Conservation (phyloP, 805 yeast species). For the Teunomyces cretensis region DNA sequence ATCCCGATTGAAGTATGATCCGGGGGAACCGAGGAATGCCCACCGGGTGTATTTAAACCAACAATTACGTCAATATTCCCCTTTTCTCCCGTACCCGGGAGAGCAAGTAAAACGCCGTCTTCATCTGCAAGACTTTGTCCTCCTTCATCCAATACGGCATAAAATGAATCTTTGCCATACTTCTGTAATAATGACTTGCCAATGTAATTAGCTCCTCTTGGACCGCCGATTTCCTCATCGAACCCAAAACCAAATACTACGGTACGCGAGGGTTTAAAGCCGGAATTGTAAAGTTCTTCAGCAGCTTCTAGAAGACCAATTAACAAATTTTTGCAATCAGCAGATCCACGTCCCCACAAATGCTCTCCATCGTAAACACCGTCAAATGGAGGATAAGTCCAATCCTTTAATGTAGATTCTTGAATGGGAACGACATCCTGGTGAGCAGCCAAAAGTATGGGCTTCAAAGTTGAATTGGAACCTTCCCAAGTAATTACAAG, state of each 20-base stretch:
- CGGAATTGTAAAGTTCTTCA: conserved; percentile 10
- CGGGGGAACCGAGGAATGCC: conserved; percentile 31
- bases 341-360: conserved; percentile 41
- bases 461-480: conserved; percentile 12
- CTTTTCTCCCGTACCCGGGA: conserved; percentile 20
- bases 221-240: conserved; percentile 19
- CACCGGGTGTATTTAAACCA: conserved; percentile 27
- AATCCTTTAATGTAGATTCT: conserved; percentile 19
- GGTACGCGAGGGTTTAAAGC: conserved; percentile 15
- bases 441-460: conserved; percentile 23
- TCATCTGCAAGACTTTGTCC: conserved; percentile 17
- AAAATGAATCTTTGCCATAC: conserved; percentile 14
- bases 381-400: conserved; percentile 39
- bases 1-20: conserved; percentile 30
- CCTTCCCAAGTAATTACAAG: conserved; percentile 24
- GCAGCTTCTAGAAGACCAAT: conserved; percentile 21
- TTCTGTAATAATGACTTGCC: conserved; percentile 7
- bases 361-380: conserved; percentile 38
- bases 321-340: conserved; percentile 33
- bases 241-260: conserved; percentile 16
- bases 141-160: conserved; percentile 18
- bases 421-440: conserved; percentile 27
- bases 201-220: conserved; percentile 13
- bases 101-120: conserved; percentile 17
- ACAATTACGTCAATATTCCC: conserved; percentile 12